Conservation (phyloP, 768 basidiomycete species). For the Mycena galericulata region DNA sequence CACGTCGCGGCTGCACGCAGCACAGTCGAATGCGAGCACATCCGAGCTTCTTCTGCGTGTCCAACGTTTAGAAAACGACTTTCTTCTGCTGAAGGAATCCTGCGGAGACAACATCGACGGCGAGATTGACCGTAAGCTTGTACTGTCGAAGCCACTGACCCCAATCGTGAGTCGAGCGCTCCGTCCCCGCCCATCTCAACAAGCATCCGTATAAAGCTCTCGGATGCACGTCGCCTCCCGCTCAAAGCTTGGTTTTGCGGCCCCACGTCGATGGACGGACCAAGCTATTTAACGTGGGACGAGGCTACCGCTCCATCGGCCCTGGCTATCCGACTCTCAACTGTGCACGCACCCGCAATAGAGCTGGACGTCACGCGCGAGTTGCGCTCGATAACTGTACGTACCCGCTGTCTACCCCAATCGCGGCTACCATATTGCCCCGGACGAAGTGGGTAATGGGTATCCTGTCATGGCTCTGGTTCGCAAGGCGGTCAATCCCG, state of each 20-base stretch:
- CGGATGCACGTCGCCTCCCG: background rate
- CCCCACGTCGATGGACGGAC: background rate
- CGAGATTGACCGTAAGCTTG: too few relatives aligned
- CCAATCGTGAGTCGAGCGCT: too few relatives aligned
- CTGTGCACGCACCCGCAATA: background rate
- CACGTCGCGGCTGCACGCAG: background rate
- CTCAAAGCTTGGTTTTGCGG: background rate
- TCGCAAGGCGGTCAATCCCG: background rate
- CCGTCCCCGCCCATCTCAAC: too few relatives aligned
- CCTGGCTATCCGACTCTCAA: background rate
- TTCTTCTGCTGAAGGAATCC: background rate
- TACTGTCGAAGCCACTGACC: too few relatives aligned
- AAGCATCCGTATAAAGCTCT: too few relatives aligned
- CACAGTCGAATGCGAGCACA: background rate
- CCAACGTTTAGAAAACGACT: background rate
- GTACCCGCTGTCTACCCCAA: background rate
- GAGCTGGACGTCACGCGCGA: background rate
- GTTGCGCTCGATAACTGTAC: background rate
- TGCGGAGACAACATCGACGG: too few relatives aligned
- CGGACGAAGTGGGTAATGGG: background rate
- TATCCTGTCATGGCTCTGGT: background rate
- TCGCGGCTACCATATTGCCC: background rate
- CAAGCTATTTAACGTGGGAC: background rate
- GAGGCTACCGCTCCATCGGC: background rate
- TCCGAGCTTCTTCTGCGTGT: background rate